These are phyloP conservation scores for Pseudonitzschia multiseries DNA, from an alignment of 108 stramenopile species.

Conservation along the genomic window DNA sequence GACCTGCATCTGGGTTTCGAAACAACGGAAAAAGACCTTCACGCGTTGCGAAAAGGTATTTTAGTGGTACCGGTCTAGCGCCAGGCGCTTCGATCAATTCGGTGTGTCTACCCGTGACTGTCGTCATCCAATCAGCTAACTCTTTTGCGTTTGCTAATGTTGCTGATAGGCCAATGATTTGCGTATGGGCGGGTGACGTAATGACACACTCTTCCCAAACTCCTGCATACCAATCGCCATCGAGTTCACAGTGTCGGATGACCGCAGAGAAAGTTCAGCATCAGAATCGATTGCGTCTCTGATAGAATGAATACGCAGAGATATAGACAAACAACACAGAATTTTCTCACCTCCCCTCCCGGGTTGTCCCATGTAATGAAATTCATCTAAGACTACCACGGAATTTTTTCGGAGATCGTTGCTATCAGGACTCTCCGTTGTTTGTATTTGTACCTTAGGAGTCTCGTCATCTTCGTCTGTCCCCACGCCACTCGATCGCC, in stretches of 20 bases:
- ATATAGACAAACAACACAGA: background rate
- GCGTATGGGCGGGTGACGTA: constrained; percentile 73
- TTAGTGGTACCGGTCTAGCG: constrained; percentile 89
- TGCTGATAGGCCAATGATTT: constrained; percentile 90
- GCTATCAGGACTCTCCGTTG: background rate
- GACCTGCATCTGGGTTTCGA: constrained; percentile 74
- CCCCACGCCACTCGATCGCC: constrained; percentile 41
- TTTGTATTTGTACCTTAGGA: constrained; percentile 23
- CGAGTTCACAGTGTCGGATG: no score
- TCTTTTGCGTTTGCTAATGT: constrained; percentile 80
- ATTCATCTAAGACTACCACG: constrained; percentile 93
- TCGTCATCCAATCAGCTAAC: constrained; percentile 78
- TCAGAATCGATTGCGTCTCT: background rate
- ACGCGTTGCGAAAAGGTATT: constrained; percentile 80
- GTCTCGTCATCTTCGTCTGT: constrained; percentile 4
- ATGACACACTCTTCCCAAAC: constrained; percentile 96
- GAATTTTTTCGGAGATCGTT: constrained; percentile 70
- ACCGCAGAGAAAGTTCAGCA: background rate
- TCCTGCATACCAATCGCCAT: constrained; percentile 11
- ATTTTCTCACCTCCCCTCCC: constrained; percentile 65
- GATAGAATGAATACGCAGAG: background rate
- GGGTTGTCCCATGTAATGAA: constrained; percentile 95
- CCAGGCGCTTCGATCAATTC: constrained; percentile 78
- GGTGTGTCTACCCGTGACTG: constrained; percentile 72
- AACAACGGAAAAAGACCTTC: constrained; percentile 80